These are phyloP conservation scores for Mycena galopus DNA, from an alignment of 768 basidiomycete genomes.

Conservation along the genomic window DNA sequence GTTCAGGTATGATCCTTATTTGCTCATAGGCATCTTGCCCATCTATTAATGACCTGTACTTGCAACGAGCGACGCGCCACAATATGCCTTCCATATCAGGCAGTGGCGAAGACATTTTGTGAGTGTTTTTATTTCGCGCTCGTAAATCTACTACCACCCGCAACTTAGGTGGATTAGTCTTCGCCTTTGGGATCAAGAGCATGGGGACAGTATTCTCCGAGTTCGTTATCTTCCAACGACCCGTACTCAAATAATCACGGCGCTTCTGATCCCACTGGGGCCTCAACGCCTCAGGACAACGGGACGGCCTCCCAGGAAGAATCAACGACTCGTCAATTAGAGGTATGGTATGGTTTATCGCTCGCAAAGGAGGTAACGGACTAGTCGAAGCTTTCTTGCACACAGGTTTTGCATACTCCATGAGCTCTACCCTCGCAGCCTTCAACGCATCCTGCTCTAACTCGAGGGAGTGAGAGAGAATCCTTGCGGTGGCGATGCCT, in stretches of 20 bases:
- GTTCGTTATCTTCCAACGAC: constrained; percentile 2
- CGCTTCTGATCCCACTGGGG: constrained; percentile 13
- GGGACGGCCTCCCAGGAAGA: constrained; percentile 40
- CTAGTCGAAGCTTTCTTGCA: constrained; percentile 40
- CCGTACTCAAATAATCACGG: neutral
- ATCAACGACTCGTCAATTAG: constrained; percentile 41
- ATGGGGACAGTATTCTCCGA: constrained; percentile 3
- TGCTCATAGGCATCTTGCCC: neutral
- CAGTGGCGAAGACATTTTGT: neutral
- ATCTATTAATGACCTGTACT: neutral
- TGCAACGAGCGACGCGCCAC: neutral
- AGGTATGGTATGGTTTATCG: constrained; percentile 44
- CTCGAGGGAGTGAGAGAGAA: neutral
- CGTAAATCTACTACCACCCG: constrained; percentile 7
- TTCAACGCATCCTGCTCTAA: neutral
- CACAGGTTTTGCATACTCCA: constrained; percentile 30
- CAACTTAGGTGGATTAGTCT: neutral
- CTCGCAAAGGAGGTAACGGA: constrained; percentile 40
- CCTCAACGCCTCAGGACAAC: constrained; percentile 38
- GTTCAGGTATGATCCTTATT: neutral
- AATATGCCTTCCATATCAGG: neutral
- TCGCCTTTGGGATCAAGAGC: constrained; percentile 6
- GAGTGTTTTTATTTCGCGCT: constrained; percentile 2
- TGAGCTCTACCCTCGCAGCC: neutral
- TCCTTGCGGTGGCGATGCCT: constrained; percentile 16